Conservation (phyloP, 31 red algal species). For the Porphyra umbilicalis region DNA sequence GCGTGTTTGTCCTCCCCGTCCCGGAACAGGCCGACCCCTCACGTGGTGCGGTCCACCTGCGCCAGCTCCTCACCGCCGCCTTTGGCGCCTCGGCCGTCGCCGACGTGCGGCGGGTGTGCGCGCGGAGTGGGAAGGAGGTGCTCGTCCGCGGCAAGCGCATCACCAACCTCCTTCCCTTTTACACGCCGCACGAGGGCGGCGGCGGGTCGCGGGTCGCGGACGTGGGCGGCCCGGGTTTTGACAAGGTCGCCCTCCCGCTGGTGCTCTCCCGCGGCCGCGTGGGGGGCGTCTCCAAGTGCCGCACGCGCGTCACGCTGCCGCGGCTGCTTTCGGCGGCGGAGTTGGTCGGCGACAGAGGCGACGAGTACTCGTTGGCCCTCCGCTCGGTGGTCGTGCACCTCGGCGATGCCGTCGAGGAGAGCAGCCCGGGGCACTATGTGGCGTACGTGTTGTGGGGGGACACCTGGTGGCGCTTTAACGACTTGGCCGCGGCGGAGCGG, state of each 20-base stretch:
- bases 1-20: constrained; percentile 41
- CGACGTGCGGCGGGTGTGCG: constrained; percentile 10
- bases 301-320: constrained; percentile 13
- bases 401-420: constrained; percentile 6
- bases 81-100: constrained; percentile 12
- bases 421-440: constrained; percentile 42
- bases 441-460: constrained; percentile 14
- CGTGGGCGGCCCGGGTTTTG: constrained; percentile 16
- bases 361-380: constrained; percentile 16
- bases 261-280: constrained; percentile 35
- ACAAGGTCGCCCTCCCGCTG: constrained; percentile 32
- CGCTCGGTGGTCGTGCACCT: constrained; percentile 48
- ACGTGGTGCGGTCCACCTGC: background rate
- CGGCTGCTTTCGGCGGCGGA: constrained; percentile 8
- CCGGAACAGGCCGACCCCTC: background rate
- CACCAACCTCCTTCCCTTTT: constrained; percentile 30
- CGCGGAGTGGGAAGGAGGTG: background rate
- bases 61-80: constrained; percentile 12
- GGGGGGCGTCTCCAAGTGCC: constrained; percentile 15
- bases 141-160: background rate
- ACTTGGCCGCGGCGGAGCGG: constrained; percentile 19
- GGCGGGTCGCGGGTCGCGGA: constrained; percentile 24
- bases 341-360: constrained; percentile 17
- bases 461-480: constrained; percentile 52
- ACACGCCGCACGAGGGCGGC: constrained; percentile 36